A percentile compares a stretch with the other conserved stretches of the same genome.
phyloP scores from a whole-genome alignment of 2,329 filamentous ascomycete species.

The Cyphellophora attinorum region DNA sequence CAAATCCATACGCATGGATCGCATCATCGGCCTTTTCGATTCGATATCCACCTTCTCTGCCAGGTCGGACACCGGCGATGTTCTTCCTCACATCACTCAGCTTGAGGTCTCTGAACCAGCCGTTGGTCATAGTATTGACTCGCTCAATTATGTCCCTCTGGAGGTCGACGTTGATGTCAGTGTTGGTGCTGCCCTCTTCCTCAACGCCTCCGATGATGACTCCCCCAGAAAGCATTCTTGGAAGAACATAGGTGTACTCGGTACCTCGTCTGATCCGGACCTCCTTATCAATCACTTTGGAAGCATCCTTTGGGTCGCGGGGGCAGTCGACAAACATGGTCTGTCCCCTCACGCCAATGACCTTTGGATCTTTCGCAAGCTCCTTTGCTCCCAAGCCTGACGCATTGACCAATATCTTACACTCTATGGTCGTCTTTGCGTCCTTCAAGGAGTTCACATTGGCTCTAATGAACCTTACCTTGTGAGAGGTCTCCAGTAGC shows the following conservation, averaged over 20 bases:
- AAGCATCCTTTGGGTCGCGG: slow-evolving; percentile 5
- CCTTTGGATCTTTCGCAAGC: slow-evolving; percentile 22
- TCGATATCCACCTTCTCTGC: slow-evolving; percentile 25
- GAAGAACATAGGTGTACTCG: slow-evolving; percentile 30
- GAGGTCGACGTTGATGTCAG: slow-evolving; percentile 4
- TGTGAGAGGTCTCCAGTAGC: slow-evolving; percentile 14
- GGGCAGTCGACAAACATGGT: slow-evolving; percentile 17
- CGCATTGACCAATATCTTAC: slow-evolving; percentile 12
- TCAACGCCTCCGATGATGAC: slow-evolving; percentile 28
- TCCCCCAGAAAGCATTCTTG: slow-evolving; percentile 24
- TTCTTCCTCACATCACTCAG: slow-evolving; percentile 15
- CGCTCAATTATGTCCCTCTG: slow-evolving; percentile 12
- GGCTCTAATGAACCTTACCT: slow-evolving; percentile 3
- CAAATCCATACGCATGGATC: slow-evolving; percentile 29
- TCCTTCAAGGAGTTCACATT: slow-evolving; percentile 3
- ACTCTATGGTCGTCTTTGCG: neutral
- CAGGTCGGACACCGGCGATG: slow-evolving; percentile 28
- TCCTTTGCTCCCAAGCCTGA: slow-evolving; percentile 14
- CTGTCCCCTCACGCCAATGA: slow-evolving; percentile 22
- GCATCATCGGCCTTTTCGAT: slow-evolving; percentile 18
- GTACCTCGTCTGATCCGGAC: slow-evolving; percentile 16
- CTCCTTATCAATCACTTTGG: slow-evolving; percentile 2
- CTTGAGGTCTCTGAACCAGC: slow-evolving; percentile 3
- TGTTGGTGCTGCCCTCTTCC: slow-evolving; percentile 21
- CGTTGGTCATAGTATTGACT: slow-evolving; percentile 4